Conservation (phyloP, 139 green algal genomes). For the Chlorella sp. region DNA sequence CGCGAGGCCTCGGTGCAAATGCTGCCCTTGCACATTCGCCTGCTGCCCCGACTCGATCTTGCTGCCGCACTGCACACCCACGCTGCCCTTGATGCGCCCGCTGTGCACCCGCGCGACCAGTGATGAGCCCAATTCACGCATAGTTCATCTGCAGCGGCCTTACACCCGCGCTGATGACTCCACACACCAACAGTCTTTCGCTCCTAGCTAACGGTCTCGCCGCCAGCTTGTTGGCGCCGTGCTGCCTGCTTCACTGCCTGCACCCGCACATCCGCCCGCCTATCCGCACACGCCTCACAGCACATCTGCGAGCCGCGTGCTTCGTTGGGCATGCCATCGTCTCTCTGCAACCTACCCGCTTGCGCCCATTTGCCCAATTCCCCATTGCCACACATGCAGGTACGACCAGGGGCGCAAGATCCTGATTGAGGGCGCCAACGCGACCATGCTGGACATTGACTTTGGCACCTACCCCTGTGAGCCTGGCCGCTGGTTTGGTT, state of each 20-base stretch:
- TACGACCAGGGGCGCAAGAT: conserved; percentile 81
- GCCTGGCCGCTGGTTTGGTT: too few species aligned
- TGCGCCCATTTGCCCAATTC: not conserved
- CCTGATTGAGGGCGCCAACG: conserved; percentile 98
- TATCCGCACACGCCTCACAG: too few species aligned
- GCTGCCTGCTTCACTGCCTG: not conserved
- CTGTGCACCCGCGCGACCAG: not conserved
- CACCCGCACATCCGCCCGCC: not conserved
- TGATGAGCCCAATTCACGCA: conserved; percentile 20
- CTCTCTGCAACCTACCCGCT: not conserved
- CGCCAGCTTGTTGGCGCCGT: not conserved
- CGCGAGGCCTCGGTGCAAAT: not conserved
- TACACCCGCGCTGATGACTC: conserved; percentile 30
- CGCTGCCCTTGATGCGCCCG: not conserved
- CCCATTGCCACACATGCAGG: conserved; percentile 11
- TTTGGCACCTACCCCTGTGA: conserved; percentile 98
- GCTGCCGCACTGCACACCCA: not conserved
- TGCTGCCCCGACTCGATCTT: not conserved
- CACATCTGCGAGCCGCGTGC: too few species aligned
- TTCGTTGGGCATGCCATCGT: too few species aligned
- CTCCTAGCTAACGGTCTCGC: conserved; percentile 20
- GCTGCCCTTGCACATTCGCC: not conserved
- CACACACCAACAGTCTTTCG: conserved; percentile 13
- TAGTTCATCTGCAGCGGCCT: conserved; percentile 34
- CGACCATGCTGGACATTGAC: conserved; percentile 99